Evolutionary conservation across 257 asterid genomes (phyloP), one percentile per base, ranked within the genome.

Genomic region (Galeopsis tetrahit): DNA sequence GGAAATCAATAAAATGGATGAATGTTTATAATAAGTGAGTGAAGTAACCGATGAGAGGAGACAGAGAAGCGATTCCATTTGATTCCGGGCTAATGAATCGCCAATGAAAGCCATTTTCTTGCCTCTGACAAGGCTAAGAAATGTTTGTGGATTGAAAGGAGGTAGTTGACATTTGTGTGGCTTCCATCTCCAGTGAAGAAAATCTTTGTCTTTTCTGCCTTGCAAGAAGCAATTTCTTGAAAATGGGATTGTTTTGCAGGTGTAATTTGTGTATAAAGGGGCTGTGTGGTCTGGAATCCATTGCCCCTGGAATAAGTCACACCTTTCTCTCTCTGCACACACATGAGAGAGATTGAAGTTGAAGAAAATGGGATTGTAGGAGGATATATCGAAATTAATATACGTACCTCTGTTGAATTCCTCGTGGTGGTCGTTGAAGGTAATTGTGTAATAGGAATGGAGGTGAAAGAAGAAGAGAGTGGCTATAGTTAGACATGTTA

Each of bases 91-190:
- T 31, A 57, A 57, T 31, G 63, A 57, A 21, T 57, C 63, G 5
- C 98, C 96, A n/a, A 92, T 42, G 73, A 92, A 92, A 0, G 92
- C 93, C 91, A 92, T 74, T 2, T 81, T 87, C 82, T 84, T 92
- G 8, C 89, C 93, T 38, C 49, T 75, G 0, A 90, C 73, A 14
- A 55, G 40, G 1, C 38, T 35, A 1, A 90, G 80, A 74, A 92
- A 92, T 0, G 2, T 7, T 1, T 68, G 39, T 0, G 95, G 85
- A 1, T 71, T 33, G 63, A 92, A 92, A 42, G 71, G 82, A 0
- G 88, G 89, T 2, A 92, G 84, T 32, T 80, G 69, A 32, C 98
- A 92, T n/a, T 66, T 5, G 11, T 87, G 78, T 0, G 97, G 98
- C 66, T 90, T 84, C 98, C 97, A 92, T 85, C 85, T 90, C 97